Evolutionary conservation across 2,329 filamentous ascomycete genomes (phyloP).

Genomic region (Ophiostoma sp.): DNA sequence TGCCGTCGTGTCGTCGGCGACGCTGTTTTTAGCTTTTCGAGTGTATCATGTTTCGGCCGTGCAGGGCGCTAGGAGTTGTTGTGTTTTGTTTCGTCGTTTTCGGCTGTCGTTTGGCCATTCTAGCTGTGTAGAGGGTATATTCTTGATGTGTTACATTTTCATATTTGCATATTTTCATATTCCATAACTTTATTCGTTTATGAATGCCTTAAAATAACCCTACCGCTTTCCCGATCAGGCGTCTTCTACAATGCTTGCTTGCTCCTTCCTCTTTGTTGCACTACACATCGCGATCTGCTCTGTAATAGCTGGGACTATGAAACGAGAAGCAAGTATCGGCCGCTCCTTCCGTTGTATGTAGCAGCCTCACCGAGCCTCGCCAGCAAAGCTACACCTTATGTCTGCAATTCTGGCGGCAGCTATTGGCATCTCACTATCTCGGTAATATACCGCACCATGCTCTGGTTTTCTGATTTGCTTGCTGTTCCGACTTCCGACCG

Average conservation of each 20-base stretch:
- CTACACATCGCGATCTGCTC: not conserved
- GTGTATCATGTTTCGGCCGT: conserved; percentile 5
- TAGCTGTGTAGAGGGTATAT: not conserved
- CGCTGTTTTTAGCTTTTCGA: conserved; percentile 6
- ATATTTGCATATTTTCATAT: not conserved
- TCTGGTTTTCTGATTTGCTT: not conserved
- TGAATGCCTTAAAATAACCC: not conserved
- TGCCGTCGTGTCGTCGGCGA: not conserved
- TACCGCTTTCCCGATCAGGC: not conserved
- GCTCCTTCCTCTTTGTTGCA: not conserved
- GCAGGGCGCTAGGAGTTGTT: not conserved
- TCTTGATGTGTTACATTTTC: not conserved
- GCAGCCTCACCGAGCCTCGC: not conserved
- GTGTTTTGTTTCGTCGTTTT: conserved; percentile 9
- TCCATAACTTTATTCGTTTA: not conserved
- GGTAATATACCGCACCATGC: not conserved
- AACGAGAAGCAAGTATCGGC: not conserved
- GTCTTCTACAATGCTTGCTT: not conserved
- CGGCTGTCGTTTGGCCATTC: not conserved
- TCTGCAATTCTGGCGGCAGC: not conserved
- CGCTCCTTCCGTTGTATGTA: not conserved
- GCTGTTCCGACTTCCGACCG: not conserved
- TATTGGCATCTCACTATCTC: no score
- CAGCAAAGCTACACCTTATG: not conserved
- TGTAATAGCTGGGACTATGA: not conserved